These are phyloP conservation scores for Paradendryphiella salina DNA, from an alignment of 2,329 filamentous ascomycete species.

Conservation along the genomic window DNA sequence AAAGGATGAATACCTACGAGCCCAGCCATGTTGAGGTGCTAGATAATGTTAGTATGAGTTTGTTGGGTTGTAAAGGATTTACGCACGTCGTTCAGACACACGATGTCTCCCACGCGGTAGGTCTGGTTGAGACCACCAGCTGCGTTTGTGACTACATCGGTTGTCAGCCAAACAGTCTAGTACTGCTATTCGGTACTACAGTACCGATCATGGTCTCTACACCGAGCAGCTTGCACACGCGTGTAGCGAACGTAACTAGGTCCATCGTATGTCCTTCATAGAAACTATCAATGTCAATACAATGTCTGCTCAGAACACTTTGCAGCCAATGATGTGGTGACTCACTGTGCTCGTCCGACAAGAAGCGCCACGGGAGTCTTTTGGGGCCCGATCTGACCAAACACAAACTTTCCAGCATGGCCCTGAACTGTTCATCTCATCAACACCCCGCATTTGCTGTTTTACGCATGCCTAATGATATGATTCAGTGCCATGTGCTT, in stretches of 20 bases:
- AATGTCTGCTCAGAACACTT: background rate
- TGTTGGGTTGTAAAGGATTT: background rate
- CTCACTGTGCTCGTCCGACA: conserved; percentile 67
- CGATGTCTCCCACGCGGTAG: conserved; percentile 67
- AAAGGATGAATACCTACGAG: conserved; percentile 64
- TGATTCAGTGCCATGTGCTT: conserved; percentile 21
- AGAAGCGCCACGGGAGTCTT: conserved; percentile 63
- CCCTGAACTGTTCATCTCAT: conserved; percentile 52
- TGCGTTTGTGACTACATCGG: conserved; percentile 63
- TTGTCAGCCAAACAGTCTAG: conserved; percentile 17
- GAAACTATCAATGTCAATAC: conserved; percentile 54
- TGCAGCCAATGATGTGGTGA: conserved; percentile 18
- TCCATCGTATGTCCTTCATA: conserved; percentile 70
- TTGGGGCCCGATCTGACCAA: conserved; percentile 59
- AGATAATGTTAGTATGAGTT: conserved; percentile 14
- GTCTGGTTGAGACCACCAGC: conserved; percentile 67
- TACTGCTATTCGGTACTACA: background rate
- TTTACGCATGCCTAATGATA: background rate
- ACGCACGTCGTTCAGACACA: conserved; percentile 65
- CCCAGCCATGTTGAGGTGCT: conserved; percentile 67
- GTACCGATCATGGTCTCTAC: conserved; percentile 62
- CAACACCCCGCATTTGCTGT: conserved; percentile 2
- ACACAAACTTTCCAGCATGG: conserved; percentile 67
- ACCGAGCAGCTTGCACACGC: conserved; percentile 65
- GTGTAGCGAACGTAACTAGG: conserved; percentile 64